phyloP scores from a whole-genome alignment of 371 early-diverging fungal genomes.

The Fennellomyces sp. region DNA sequence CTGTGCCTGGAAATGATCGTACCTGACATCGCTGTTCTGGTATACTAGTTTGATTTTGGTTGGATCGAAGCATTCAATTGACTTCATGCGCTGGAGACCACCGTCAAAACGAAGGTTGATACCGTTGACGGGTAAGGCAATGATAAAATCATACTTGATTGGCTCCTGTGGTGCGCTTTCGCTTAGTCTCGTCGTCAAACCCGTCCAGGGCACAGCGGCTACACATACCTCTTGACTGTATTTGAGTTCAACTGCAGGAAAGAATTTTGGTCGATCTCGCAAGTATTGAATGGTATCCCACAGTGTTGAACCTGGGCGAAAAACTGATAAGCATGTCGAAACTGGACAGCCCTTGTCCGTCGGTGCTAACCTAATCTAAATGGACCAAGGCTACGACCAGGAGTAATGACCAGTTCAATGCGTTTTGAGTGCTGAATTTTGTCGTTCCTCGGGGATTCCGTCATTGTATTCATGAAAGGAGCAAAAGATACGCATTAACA shows the following conservation, averaged over 20 bases:
- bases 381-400: conserved; percentile 60
- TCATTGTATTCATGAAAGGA: conserved; percentile 16
- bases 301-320: conserved; percentile 52
- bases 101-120: conserved; percentile 68
- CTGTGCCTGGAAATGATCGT: conserved; percentile 3
- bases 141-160: conserved; percentile 58
- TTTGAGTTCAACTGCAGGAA: conserved; percentile 69
- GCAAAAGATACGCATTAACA: too few species aligned
- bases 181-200: not conserved
- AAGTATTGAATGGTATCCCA: conserved; percentile 58
- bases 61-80: conserved; percentile 69
- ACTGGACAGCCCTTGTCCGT: not conserved
- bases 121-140: conserved; percentile 65
- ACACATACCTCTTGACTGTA: conserved; percentile 62
- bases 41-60: conserved; percentile 63
- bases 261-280: conserved; percentile 51
- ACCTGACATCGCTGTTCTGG: conserved; percentile 69
- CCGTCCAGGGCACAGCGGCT: not conserved
- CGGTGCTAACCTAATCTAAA: conserved; percentile 50
- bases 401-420: conserved; percentile 57
- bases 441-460: conserved; percentile 21
- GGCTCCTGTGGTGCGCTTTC: conserved; percentile 64
- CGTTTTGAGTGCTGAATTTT: conserved; percentile 31
- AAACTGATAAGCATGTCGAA: not conserved
- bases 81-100: conserved; percentile 62